Evolutionary conservation across 352 stramenopile species (phyloP).

Genomic region (Pythium sukuiense): DNA sequence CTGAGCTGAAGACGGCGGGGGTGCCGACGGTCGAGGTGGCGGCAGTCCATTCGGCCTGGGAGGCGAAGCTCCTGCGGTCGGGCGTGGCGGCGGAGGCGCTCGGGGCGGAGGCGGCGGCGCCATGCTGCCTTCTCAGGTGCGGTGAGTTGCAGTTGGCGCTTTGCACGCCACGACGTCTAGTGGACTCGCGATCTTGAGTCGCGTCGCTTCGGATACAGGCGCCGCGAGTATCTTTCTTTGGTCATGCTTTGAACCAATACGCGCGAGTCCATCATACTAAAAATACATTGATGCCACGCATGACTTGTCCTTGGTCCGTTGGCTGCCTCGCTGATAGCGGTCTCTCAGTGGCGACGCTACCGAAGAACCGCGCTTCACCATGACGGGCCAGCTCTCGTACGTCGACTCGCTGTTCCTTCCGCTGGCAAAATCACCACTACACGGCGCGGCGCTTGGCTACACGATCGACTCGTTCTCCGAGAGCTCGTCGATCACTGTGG

Average conservation of each 20-base stretch:
- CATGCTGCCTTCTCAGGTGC: not conserved
- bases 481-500: slow-evolving; percentile 40
- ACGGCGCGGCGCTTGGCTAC: slow-evolving; percentile 27
- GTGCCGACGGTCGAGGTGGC: slow-evolving; percentile 19
- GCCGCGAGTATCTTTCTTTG: slow-evolving; percentile 1
- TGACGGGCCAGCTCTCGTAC: slow-evolving; percentile 4
- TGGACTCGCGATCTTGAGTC: slow-evolving; percentile 1
- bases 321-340: not conserved
- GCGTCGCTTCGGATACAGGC: not conserved
- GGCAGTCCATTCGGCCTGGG: slow-evolving; percentile 27
- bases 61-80: slow-evolving; percentile 10
- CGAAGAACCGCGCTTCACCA: not conserved
- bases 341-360: not conserved
- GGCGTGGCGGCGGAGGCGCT: not conserved
- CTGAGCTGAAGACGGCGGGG: not conserved
- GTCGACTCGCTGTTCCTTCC: slow-evolving; percentile 2
- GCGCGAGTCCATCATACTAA: not conserved
- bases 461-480: slow-evolving; percentile 63
- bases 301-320: not conserved
- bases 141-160: not conserved
- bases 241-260: not conserved
- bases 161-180: not conserved
- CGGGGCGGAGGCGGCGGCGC: slow-evolving; percentile 3
- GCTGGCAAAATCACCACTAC: not conserved
- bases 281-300: not conserved